Evolutionary conservation across 352 stramenopile genomes (phyloP).

Genomic region (Globisporangium okanoganense): DNA sequence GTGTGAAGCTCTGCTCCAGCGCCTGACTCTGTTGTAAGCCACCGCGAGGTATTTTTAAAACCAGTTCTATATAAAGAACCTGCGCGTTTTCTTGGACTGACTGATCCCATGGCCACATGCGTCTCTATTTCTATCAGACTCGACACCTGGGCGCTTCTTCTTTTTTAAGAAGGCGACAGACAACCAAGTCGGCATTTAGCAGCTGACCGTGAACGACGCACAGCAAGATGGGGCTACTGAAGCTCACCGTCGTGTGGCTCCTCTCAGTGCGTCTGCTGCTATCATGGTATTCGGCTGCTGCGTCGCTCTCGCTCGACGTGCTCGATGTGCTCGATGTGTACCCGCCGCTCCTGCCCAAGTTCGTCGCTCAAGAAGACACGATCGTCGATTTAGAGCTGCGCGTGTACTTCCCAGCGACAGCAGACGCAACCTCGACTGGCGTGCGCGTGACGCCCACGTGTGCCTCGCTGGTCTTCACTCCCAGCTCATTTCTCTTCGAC

Average conservation of each 20-base stretch:
- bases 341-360: constrained; percentile 25
- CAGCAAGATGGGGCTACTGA: not conserved
- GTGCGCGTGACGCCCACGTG: constrained; percentile 33
- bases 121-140: not conserved
- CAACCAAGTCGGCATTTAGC: not conserved
- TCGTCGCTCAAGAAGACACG: constrained; percentile 31
- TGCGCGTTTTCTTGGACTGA: not conserved
- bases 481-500: constrained; percentile 19
- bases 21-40: constrained; percentile 18
- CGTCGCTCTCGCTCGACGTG: not conserved
- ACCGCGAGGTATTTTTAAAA: not conserved
- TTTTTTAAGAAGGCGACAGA: not conserved
- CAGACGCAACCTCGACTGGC: not conserved
- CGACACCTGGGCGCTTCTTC: not conserved
- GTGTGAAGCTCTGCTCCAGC: constrained; percentile 26
- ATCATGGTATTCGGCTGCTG: not conserved
- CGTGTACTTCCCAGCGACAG: constrained; percentile 24
- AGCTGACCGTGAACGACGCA: not conserved
- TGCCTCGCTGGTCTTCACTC: constrained; percentile 27
- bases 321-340: constrained; percentile 25
- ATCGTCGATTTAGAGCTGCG: constrained; percentile 38
- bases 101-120: not conserved
- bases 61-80: not conserved
- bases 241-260: not conserved
- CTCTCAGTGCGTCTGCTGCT: not conserved